Conservation (phyloP, 148 eudicot species). For the Euryodendron excelsum region DNA sequence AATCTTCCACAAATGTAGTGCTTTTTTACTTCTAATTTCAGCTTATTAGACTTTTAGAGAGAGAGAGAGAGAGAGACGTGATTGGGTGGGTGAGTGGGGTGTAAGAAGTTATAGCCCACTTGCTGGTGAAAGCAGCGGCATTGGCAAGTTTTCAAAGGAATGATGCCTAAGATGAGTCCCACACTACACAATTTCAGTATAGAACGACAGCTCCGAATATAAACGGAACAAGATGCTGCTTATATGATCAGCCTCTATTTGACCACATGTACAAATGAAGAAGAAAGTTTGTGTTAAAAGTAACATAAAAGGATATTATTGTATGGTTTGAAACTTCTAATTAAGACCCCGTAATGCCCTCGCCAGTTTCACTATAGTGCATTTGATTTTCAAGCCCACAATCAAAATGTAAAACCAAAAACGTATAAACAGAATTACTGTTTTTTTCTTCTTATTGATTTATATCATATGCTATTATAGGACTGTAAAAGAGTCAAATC, state of each 20-base stretch:
- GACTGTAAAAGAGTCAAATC: no score
- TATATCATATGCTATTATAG: no score
- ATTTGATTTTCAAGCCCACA: no score
- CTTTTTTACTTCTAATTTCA: background rate
- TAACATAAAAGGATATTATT: no score
- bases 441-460: no score
- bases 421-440: no score
- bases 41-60: no score
- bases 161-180: background rate
- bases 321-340: no score
- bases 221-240: background rate
- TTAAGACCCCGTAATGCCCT: no score
- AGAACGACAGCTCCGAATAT: background rate
- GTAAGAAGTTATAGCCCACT: background rate
- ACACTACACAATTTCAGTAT: background rate
- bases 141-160: background rate
- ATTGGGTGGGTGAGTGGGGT: background rate
- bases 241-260: background rate
- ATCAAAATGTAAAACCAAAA: no score
- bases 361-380: no score
- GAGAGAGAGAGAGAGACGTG: background rate
- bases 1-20: background rate
- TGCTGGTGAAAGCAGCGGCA: background rate
- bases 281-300: background rate
- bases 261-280: background rate